Percentiles rank a stretch among this genome's conserved stretches.
These are phyloP conservation scores for Vitis hybrid DNA, from an alignment of 177 flowering plant genomes.

Conservation along the genomic window DNA sequence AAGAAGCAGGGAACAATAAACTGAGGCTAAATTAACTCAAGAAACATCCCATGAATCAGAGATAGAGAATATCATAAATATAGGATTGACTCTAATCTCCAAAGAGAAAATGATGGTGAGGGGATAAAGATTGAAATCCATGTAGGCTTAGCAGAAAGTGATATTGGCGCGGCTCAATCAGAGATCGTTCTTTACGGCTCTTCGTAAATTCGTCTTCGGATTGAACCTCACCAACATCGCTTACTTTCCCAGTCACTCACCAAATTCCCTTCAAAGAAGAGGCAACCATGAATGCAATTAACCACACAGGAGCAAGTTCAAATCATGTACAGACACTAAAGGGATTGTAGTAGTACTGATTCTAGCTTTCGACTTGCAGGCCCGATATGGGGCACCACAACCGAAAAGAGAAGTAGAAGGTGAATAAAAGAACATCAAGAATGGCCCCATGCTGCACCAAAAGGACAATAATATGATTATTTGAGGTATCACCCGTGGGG, in stretches of 20 bases:
- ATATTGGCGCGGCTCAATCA: constrained; percentile 99
- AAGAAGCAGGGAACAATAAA: not conserved
- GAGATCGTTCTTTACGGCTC: constrained; percentile 63
- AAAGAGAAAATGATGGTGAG: not conserved
- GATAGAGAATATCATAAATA: not conserved
- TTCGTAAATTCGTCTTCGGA: constrained; percentile 70
- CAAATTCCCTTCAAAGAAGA: not conserved
- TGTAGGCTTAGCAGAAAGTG: constrained; percentile 45
- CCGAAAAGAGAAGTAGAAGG: constrained; percentile 10
- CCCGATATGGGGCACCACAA: constrained; percentile 12
- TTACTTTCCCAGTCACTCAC: constrained; percentile 29
- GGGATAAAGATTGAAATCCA: not conserved
- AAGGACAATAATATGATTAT: constrained; percentile 15
- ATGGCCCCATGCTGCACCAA: constrained; percentile 19
- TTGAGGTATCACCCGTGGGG: constrained; percentile 7
- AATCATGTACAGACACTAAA: not conserved
- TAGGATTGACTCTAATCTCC: no score
- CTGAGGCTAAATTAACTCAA: no score
- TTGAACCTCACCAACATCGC: constrained; percentile 99
- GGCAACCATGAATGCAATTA: not conserved
- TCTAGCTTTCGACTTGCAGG: constrained; percentile 6
- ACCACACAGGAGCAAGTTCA: no score
- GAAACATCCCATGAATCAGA: not conserved
- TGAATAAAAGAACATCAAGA: constrained; percentile 11
- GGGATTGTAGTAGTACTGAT: not conserved